phyloP scores from a whole-genome alignment of 2,329 filamentous ascomycete species.

The Penicillium janthinellum region DNA sequence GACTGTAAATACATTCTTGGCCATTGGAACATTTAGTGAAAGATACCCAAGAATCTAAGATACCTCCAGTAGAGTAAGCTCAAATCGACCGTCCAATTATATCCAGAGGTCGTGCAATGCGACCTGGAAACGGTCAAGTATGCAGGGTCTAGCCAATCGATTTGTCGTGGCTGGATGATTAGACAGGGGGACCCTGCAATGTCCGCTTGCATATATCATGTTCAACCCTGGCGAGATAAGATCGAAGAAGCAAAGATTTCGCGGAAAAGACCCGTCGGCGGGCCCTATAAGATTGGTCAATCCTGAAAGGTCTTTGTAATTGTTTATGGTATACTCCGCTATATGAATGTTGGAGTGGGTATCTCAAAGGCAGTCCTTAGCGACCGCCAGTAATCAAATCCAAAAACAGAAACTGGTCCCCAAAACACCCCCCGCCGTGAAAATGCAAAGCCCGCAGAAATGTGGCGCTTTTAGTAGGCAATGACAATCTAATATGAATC shows the following conservation, averaged over 20 bases:
- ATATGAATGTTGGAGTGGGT: slow-evolving; percentile 1
- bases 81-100: not conserved
- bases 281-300: too few relatives aligned
- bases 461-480: not conserved
- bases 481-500: not conserved
- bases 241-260: not conserved
- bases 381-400: not conserved
- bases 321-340: not conserved
- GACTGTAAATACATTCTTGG: slow-evolving; percentile 2
- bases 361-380: not conserved
- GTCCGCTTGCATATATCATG: not conserved
- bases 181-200: not conserved
- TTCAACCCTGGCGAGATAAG: not conserved
- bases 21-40: too few relatives aligned
- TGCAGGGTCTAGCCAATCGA: slow-evolving; percentile 10
- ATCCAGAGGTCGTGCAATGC: not conserved
- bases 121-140: slow-evolving; percentile 5
- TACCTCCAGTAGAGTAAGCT: too few relatives aligned
- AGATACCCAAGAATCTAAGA: too few relatives aligned
- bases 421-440: slow-evolving; percentile 7
- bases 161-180: not conserved
- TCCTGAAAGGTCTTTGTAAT: too few relatives aligned
- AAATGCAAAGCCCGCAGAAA: slow-evolving; percentile 11
- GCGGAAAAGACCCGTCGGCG: not conserved
- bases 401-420: not conserved